Percentiles rank a stretch among this genome's conserved stretches.
phyloP scores from a whole-genome alignment of 2,329 filamentous ascomycete genomes.

The Parastagonospora nodorum region DNA sequence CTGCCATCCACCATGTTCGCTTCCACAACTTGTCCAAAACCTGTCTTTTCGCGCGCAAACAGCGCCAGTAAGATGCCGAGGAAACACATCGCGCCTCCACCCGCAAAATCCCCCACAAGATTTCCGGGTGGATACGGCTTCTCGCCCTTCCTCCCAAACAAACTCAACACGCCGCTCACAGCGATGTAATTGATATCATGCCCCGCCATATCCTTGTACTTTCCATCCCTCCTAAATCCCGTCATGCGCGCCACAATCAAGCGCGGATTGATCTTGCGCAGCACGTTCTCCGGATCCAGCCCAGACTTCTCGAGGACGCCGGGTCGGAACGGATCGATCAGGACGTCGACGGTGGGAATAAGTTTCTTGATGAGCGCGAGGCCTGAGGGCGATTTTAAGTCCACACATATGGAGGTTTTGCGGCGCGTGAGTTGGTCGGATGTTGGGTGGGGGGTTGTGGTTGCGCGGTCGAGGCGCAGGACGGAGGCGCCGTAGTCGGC shows the following conservation, averaged over 20 bases:
- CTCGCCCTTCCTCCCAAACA: constrained; percentile 73
- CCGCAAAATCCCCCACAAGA: constrained; percentile 87
- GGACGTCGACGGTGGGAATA: constrained; percentile 68
- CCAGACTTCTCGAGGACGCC: constrained; percentile 86
- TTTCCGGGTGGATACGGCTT: constrained; percentile 82
- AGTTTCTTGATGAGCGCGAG: constrained; percentile 70
- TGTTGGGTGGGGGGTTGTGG: constrained; percentile 53
- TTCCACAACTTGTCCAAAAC: constrained; percentile 84
- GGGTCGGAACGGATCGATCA: constrained; percentile 93
- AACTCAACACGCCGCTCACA: constrained; percentile 76
- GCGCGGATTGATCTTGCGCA: constrained; percentile 71
- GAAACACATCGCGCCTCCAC: constrained; percentile 81
- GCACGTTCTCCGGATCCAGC: constrained; percentile 69
- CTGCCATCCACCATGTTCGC: constrained; percentile 96
- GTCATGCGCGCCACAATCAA: constrained; percentile 86
- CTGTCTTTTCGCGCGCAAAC: constrained; percentile 65
- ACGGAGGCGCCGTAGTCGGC: constrained; percentile 86
- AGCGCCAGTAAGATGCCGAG: constrained; percentile 83
- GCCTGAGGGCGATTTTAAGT: constrained; percentile 73
- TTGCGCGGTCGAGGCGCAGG: constrained; percentile 77
- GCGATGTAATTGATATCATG: constrained; percentile 98
- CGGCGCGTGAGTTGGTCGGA: constrained; percentile 79
- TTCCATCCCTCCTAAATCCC: constrained; percentile 85
- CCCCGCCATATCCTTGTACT: constrained; percentile 85
- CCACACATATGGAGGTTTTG: constrained; percentile 79